Evolutionary conservation across 1,284 basidiomycete genomes (phyloP), one percentile per base, ranked within the genome.

Genomic region (Moesziomyces aphidis): DNA sequence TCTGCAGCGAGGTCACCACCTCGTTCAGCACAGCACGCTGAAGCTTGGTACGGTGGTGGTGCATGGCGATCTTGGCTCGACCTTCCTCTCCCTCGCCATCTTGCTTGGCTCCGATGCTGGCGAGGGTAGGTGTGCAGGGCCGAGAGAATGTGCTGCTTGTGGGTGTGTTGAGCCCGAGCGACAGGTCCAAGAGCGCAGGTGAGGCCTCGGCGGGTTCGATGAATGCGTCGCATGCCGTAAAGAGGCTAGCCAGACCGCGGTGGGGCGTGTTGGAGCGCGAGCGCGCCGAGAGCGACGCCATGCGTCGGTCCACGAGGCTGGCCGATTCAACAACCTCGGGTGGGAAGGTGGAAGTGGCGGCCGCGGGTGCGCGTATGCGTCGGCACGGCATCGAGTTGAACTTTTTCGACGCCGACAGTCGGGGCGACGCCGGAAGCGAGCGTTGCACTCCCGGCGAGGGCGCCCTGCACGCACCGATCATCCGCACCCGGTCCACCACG

Each of bases 1-100:
- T 50, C 23, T 66, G 57, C 6, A 66, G 58, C 5, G 53, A 66
- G 3, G 42, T 61, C 6, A 61, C 54, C 6, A 61, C 50, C 17
- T 66, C 57, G 50, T 61, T 66, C n/a, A 66, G 50, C 1, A 66
- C 50, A 17, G 47, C 60, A n/a, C 64, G 64, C 34, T 66, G 64
- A 6, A 55, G 45, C 50, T 66, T 66, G 9, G 64, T 66, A 15
- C 58, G 52, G 26, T 61, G 64, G n/a, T 66, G 64, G 21, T 66
- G 64, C 4, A 66, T 28, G 1, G 58, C 64, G 17, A 61, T 45
- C 28, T 55, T 66, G 5, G 45, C 58, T 44, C 51, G 21, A 5
- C 36, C 24, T 28, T 58, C 24, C 50, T 55, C 55, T 5, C 47
- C 26, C 15, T 19, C 17, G 5, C 5, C 34, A 2, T 44, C 48